Evolutionary conservation across 805 yeast species (phyloP).

Genomic region (Pichia kluyveri): DNA sequence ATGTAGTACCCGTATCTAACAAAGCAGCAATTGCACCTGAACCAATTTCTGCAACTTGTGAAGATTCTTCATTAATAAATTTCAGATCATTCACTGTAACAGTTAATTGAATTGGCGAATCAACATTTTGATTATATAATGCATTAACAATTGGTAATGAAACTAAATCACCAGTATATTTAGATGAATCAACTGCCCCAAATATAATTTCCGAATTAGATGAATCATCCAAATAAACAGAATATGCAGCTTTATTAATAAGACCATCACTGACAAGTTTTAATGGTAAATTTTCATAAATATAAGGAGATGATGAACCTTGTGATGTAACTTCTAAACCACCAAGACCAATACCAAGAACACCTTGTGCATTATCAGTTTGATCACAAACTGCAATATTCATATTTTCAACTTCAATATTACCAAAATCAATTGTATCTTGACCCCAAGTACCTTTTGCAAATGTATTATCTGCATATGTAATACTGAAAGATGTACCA

Average conservation of each 20-base stretch:
- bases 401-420: constrained; percentile 36
- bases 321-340: constrained; percentile 56
- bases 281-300: constrained; percentile 60
- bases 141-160: constrained; percentile 46
- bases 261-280: constrained; percentile 49
- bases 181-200: constrained; percentile 64
- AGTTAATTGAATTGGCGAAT: constrained; percentile 36
- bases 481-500: constrained; percentile 32
- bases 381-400: constrained; percentile 69
- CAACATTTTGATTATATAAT: constrained; percentile 24
- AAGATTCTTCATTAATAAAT: constrained; percentile 3
- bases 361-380: constrained; percentile 60
- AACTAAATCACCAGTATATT: constrained; percentile 43
- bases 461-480: constrained; percentile 39
- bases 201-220: constrained; percentile 52
- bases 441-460: constrained; percentile 51
- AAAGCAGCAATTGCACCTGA: constrained; percentile 30
- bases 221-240: constrained; percentile 46
- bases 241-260: constrained; percentile 48
- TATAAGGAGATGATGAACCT: constrained; percentile 20
- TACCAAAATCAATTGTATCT: constrained; percentile 50
- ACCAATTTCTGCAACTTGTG: constrained; percentile 17
- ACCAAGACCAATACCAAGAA: constrained; percentile 63
- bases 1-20: constrained; percentile 53
- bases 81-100: constrained; percentile 36